These are phyloP conservation scores for Macrolepiota fuliginosa DNA, from an alignment of 768 basidiomycete species.

Conservation along the genomic window DNA sequence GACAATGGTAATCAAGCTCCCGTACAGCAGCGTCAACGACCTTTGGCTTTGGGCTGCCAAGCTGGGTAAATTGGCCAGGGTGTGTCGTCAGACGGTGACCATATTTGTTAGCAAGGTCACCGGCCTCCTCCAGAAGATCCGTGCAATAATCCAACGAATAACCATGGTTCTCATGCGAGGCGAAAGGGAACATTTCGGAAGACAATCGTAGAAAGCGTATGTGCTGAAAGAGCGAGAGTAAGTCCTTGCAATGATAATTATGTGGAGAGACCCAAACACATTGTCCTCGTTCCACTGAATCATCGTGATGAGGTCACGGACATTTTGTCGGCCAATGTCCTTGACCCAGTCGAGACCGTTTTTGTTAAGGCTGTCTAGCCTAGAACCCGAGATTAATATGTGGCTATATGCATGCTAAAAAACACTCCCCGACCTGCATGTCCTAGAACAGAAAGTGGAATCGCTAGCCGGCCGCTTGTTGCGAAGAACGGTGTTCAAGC, in stretches of 20 bases:
- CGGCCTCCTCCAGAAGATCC: slow-evolving; percentile 50
- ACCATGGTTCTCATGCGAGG: slow-evolving; percentile 76
- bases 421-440: slow-evolving; percentile 45
- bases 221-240: slow-evolving; percentile 32
- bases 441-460: slow-evolving; percentile 74
- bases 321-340: slow-evolving; percentile 74
- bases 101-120: slow-evolving; percentile 63
- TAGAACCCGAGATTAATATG: slow-evolving; percentile 27
- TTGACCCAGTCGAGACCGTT: slow-evolving; percentile 83
- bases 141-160: slow-evolving; percentile 80
- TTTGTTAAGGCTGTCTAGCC: slow-evolving; percentile 76
- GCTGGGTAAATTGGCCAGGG: slow-evolving; percentile 83
- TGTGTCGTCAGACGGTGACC: slow-evolving; percentile 83
- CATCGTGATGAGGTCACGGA: slow-evolving; percentile 65
- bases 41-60: slow-evolving; percentile 74
- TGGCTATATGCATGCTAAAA: slow-evolving; percentile 1
- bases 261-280: slow-evolving; percentile 31
- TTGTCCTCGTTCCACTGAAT: slow-evolving; percentile 93
- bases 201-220: slow-evolving; percentile 89
- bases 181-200: slow-evolving; percentile 92
- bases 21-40: slow-evolving; percentile 77
- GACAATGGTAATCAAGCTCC: slow-evolving; percentile 83
- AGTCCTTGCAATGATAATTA: not conserved
- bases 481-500: slow-evolving; percentile 81
- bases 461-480: slow-evolving; percentile 61